Base-by-base conservation (phyloP, 2,329 filamentous ascomycete species). In the Fusarium subtropicale region DNA sequence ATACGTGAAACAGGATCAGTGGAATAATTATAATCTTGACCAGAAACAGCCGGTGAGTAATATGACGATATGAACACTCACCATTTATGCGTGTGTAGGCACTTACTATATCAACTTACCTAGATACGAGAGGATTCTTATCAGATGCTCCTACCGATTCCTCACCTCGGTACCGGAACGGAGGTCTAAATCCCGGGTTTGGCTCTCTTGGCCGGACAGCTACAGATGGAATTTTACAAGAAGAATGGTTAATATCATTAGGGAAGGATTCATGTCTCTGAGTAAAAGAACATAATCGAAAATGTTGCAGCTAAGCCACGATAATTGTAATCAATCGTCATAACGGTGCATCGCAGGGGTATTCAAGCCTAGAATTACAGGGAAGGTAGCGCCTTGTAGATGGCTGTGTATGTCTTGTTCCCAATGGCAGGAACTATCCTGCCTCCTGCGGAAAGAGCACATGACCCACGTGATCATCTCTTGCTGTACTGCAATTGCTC, bases 401-500 rank as follows among this genome's bases (percentile, higher is more conserved):
- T 56, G 53, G 48, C 51, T 67, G 51, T 26, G 47, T 52, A 47
- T 64, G 18, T 58, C 46, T 15, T 39, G 36, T 38, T 33, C 28
- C 20, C 20, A 20, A 56, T 22, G 45, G 45, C 28, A 48, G 22
- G 26, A 41, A 31, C 26, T 16, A 51, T 16, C 48, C 18, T 15
- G 34, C 22, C 33, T 34, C 15, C 59, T 44, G 38, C 46, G 22
- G 22, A 65, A 65, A 60, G 34, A 38, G 60, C 62, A 65, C 46
- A 65, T 70, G 66, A 56, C 44, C 48, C 66, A 69, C 66, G 66
- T 69, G 66, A 69, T 54, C 66, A 42, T 56, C 55, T 54, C 22
- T 26, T n/a, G 7, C 48, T 44, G 41, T 53, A 22, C 42, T 20
- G 44, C 10, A 65, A 28, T 60, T 36, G 10, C 31, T 46, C 38